A percentile compares a stretch with the other conserved stretches of the same genome.
Conservation (phyloP, 495 filamentous ascomycete genomes). For the Aspergillus incahuasiensis region DNA sequence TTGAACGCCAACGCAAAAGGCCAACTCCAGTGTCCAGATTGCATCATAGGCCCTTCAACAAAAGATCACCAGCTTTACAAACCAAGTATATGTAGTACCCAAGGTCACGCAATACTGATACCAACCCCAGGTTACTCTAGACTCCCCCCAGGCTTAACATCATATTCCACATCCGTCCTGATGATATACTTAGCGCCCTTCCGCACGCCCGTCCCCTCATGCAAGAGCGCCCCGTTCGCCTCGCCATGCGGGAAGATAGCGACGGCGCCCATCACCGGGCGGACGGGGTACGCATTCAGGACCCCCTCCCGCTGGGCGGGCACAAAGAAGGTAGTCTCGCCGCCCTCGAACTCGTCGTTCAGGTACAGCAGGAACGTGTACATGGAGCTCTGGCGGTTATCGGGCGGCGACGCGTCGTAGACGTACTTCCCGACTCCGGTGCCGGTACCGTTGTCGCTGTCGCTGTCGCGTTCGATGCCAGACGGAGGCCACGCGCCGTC, state of each 20-base stretch:
- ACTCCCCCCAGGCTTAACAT: constrained; percentile 32
- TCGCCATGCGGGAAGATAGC: constrained; percentile 39
- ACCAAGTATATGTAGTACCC: too few relatives aligned
- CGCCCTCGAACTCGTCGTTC: constrained; percentile 40
- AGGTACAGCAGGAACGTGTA: constrained; percentile 39
- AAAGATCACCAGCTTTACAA: too few relatives aligned
- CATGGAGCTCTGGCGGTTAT: constrained; percentile 36
- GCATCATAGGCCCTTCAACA: too few relatives aligned
- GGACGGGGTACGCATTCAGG: constrained; percentile 35
- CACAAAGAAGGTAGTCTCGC: constrained; percentile 38
- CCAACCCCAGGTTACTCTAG: too few relatives aligned
- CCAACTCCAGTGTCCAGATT: too few relatives aligned
- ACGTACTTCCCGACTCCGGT: constrained; percentile 25
- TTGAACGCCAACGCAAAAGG: too few relatives aligned
- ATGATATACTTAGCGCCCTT: constrained; percentile 42
- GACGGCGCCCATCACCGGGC: constrained; percentile 40
- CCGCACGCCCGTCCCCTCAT: constrained; percentile 36
- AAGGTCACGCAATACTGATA: too few relatives aligned
- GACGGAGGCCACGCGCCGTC: constrained; percentile 40
- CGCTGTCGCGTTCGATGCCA: constrained; percentile 25
- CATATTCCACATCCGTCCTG: constrained; percentile 37
- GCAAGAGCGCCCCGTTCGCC: constrained; percentile 34
- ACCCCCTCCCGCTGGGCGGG: constrained; percentile 32
- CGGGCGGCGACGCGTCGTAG: constrained; percentile 34
- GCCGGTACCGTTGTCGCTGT: too few relatives aligned